Evolutionary conservation across 352 stramenopile species (phyloP), one percentile per base, ranked within the genome.

Genomic region (Paralagenidium karlingii): DNA sequence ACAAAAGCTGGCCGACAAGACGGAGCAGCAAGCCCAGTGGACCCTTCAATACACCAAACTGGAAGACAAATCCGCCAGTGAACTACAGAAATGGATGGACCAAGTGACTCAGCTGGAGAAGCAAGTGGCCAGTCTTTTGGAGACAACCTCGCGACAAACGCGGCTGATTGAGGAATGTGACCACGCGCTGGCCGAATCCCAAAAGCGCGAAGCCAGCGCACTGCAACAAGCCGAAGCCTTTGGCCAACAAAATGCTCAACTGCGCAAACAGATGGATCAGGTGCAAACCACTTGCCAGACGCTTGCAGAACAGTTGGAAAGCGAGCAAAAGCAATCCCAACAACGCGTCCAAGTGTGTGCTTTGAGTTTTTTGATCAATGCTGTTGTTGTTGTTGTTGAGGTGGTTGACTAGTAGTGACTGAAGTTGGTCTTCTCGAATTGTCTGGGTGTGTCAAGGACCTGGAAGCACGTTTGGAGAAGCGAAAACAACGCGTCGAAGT

Each of bases 91-190:
- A 21, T 45, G 70, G 3, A 36, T 46, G 24, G 24, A 24, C 9
- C 49, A 70, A 5, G 44, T 62, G n/a, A 38, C 30, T 2, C 40
- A 60, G 13, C 45, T 69, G 12, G 54, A 79, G 28, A 12, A 64
- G 12, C 66, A 71, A 22, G 63, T 77, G 5, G 50, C 67, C 43
- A 57, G 68, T 3, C 45, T 86, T 26, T 49, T 79, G 15, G 54
- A 55, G 7, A 86, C 73, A 19, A 82, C 73, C 3, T 53, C 71
- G 31, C 45, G 69, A 6, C 73, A 86, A 45, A 83, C 68, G 22
- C 55, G 51, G n/a, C 58, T 86, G 39, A 82, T 83, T 24, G 69
- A 86, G 30, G 73, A 86, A 32, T 86, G 67, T 30, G 67, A 86
- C 32, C 68, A 65, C 12, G 58, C 56, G 21, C 43, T 86, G 4